phyloP scores from a whole-genome alignment of 1,284 basidiomycete species.

The Rhodotorula sp. region DNA sequence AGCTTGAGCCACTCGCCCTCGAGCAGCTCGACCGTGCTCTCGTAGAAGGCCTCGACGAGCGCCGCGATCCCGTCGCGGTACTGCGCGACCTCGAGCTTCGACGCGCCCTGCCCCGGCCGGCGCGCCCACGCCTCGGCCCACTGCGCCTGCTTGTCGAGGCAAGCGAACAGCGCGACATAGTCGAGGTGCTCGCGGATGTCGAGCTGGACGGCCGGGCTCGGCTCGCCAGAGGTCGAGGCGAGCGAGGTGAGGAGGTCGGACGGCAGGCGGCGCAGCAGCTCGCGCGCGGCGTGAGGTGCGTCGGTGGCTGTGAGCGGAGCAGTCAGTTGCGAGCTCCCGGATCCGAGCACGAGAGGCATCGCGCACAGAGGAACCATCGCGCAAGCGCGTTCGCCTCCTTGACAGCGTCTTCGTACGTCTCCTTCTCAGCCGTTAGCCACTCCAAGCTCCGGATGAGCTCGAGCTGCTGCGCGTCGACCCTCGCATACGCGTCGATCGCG shows the following conservation, averaged over 20 bases:
- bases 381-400: constrained; percentile 80
- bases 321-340: not conserved
- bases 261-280: constrained; percentile 67
- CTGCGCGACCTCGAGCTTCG: constrained; percentile 24
- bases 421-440: constrained; percentile 74
- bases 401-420: constrained; percentile 74
- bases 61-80: constrained; percentile 29
- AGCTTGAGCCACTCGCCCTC: constrained; percentile 57
- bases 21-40: constrained; percentile 52
- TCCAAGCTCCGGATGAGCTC: constrained; percentile 80
- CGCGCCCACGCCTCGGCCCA: constrained; percentile 51
- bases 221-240: constrained; percentile 54
- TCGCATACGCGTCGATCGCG: constrained; percentile 43
- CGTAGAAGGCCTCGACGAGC: constrained; percentile 52
- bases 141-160: constrained; percentile 37
- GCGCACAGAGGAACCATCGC: constrained; percentile 79
- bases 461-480: constrained; percentile 58
- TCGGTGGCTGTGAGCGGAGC: constrained; percentile 61
- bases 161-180: constrained; percentile 55
- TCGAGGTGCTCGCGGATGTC: constrained; percentile 52
- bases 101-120: constrained; percentile 50
- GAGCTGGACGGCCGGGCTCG: constrained; percentile 56
- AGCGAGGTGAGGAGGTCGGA: constrained; percentile 59
- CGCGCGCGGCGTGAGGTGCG: constrained; percentile 68
- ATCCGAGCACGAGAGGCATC: not conserved